A percentile compares a stretch with the other conserved stretches of the same genome.
Evolutionary conservation across 2,329 filamentous ascomycete species (phyloP).

Genomic region (Colletotrichum limetticola): DNA sequence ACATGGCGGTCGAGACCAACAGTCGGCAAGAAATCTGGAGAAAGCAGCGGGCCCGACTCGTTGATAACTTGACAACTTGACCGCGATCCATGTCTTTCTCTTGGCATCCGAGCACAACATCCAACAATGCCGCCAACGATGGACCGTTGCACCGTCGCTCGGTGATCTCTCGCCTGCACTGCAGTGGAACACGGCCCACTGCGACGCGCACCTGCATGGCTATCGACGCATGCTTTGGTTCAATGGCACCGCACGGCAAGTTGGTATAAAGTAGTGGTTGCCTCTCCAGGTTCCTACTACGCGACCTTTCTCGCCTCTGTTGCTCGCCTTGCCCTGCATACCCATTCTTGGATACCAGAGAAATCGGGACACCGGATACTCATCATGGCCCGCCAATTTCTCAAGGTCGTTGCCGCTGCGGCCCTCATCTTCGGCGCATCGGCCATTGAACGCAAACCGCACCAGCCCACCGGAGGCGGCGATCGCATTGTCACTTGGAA

Average conservation of each 20-base stretch:
- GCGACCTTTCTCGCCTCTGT: background rate
- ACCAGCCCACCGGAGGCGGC: constrained; percentile 66
- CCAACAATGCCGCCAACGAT: background rate
- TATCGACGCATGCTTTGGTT: background rate
- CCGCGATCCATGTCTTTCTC: background rate
- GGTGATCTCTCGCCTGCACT: background rate
- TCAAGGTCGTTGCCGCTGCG: constrained; percentile 20
- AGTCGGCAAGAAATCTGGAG: background rate
- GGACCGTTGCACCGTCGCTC: background rate
- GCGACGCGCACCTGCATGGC: background rate
- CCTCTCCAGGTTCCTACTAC: background rate
- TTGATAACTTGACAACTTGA: background rate
- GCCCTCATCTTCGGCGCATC: constrained; percentile 26
- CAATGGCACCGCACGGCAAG: background rate
- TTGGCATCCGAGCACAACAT: constrained; percentile 1
- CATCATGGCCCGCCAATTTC: constrained; percentile 30
- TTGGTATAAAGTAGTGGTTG: background rate
- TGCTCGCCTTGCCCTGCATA: background rate
- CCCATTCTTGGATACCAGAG: background rate
- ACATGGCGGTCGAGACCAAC: background rate
- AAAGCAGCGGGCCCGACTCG: background rate
- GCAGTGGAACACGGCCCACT: background rate
- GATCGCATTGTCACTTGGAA: constrained; percentile 69
- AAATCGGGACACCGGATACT: background rate
- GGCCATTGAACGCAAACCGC: constrained; percentile 61